Base-by-base conservation (phyloP, 2,329 filamentous ascomycete species). In the Whalleya microplaca region DNA sequence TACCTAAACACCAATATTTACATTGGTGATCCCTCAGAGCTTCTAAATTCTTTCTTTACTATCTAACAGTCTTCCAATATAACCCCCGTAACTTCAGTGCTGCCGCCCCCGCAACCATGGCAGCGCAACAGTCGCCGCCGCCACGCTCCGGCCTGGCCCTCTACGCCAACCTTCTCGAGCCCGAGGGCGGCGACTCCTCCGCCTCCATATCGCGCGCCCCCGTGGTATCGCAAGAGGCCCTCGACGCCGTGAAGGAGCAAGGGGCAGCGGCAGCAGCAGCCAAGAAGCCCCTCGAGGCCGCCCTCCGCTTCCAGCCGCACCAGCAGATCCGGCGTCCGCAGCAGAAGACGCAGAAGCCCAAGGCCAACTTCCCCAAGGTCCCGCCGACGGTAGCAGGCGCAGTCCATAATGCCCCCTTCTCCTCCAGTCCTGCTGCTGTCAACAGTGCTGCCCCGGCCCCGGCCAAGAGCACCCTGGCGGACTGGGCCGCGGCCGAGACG, bases 141-240 rank as follows among this genome's bases (percentile, higher is more conserved):
- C 77, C 77, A 44, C 73, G 74, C 12, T 70, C 73, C 45, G 74
- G 81, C 55, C 78, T 92, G 64, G 93, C 91, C 18, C 84, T 96
- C 4, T 96, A 96, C 72, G 92, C 91, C 52, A 91, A 96, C 72
- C 83, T 96, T 43, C 84, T 95, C 61, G 88, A 91, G 66, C 78
- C 84, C 19, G 75, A 79, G n/a, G n/a, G n/a, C 45, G 66, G 73
- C 61, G 72, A 76, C 55, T 64, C 76, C 37, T 67, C 80, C 2
- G 76, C 81, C n/a, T 90, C 89, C n/a, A 91, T 94, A 65, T 91
- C 90, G 16, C 85, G 88, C 66, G 89, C 85, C 1, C 90, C 91
- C 0, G 85, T 93, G 49, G 81, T 88, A 52, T 93, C 92, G 74
- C 85, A 85, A 61, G 75, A 86, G 66, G 72, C 76, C 56, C 76